phyloP scores from a whole-genome alignment of 1,139 yeast species.

The Diutina scorzettiae region DNA sequence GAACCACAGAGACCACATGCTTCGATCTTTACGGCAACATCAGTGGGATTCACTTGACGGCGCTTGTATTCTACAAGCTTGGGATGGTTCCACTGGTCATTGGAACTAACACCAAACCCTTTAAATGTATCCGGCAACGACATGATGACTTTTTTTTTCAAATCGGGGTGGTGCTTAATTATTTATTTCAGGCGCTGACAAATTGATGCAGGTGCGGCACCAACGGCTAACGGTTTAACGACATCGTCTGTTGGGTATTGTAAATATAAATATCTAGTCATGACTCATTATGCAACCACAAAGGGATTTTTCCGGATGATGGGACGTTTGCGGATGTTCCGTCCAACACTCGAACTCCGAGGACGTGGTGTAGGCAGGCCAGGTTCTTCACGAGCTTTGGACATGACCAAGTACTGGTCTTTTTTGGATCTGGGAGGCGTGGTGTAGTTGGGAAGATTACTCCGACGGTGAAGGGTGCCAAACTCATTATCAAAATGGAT shows the following conservation, averaged over 20 bases:
- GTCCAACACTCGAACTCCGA: conserved; percentile 5
- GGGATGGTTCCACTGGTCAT: conserved; percentile 31
- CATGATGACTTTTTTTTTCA: no score
- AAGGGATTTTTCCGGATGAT: background rate
- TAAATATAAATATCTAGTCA: no score
- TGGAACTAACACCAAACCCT: conserved; percentile 31
- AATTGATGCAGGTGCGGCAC: no score
- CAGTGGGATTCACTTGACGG: conserved; percentile 24
- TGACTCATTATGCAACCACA: conserved; percentile 2
- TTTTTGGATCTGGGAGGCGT: background rate
- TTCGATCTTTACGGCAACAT: conserved; percentile 33
- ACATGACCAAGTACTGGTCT: background rate
- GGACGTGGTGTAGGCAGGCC: background rate
- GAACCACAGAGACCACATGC: conserved; percentile 55
- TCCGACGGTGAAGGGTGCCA: background rate
- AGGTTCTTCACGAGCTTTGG: background rate
- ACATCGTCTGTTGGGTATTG: no score
- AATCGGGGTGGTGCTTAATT: no score
- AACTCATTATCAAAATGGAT: conserved; percentile 1
- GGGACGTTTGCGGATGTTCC: background rate
- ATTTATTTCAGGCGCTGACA: no score
- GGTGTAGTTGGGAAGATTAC: background rate
- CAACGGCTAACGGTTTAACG: no score
- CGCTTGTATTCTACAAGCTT: conserved; percentile 29
- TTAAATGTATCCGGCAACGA: conserved; percentile 24